Evolutionary conservation across 305 asterid species (phyloP).

Genomic region (Fraxinus sp.): DNA sequence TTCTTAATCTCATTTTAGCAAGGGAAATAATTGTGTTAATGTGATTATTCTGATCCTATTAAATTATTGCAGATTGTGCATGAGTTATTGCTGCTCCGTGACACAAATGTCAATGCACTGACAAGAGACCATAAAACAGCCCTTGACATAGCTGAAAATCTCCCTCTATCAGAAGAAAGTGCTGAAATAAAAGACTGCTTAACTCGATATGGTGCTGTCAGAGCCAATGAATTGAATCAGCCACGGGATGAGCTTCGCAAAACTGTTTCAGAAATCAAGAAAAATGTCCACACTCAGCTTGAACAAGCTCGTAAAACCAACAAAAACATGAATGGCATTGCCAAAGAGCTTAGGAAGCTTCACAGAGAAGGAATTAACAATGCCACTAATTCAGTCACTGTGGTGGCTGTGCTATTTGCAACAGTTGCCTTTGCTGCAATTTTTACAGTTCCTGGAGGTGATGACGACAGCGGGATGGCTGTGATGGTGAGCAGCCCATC

Average conservation of each 20-base stretch:
- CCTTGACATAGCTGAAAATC: slow-evolving; percentile 78
- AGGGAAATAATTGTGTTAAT: background rate
- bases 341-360: slow-evolving; percentile 85
- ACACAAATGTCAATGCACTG: slow-evolving; percentile 76
- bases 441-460: slow-evolving; percentile 82
- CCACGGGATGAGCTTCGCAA: slow-evolving; percentile 80
- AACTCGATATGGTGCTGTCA: slow-evolving; percentile 60
- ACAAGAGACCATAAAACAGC: slow-evolving; percentile 83
- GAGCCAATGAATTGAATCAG: slow-evolving; percentile 82
- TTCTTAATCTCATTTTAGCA: background rate
- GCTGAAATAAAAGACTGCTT: slow-evolving; percentile 65
- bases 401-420: slow-evolving; percentile 84
- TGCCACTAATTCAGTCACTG: slow-evolving; percentile 83
- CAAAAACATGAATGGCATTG: slow-evolving; percentile 74
- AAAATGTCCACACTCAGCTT: slow-evolving; percentile 72
- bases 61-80: slow-evolving; percentile 59
- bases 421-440: slow-evolving; percentile 89
- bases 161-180: slow-evolving; percentile 75
- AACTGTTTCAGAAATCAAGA: slow-evolving; percentile 80
- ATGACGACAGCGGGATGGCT: slow-evolving; percentile 54
- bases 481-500: slow-evolving; percentile 51
- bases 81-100: slow-evolving; percentile 63
- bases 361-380: slow-evolving; percentile 88
- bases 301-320: slow-evolving; percentile 83
- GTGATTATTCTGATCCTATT: background rate